Evolutionary conservation across 2,329 filamentous ascomycete genomes (phyloP).

Genomic region (Arthrocladium fulminans): DNA sequence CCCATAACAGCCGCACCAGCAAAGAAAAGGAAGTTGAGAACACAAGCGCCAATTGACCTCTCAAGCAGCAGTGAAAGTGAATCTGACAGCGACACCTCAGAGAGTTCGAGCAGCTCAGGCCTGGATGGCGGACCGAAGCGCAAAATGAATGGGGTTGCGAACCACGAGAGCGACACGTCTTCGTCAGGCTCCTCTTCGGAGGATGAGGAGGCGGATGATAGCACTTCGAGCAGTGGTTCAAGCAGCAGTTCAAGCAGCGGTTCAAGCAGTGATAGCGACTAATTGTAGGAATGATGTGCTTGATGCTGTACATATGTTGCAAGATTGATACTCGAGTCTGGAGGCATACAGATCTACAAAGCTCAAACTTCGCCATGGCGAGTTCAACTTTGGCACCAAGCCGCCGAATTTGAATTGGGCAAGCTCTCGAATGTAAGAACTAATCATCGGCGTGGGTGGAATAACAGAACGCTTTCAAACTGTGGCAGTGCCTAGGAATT

Average conservation of each 20-base stretch:
- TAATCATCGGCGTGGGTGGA: too few relatives aligned
- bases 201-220: constrained; percentile 9
- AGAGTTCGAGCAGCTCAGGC: constrained; percentile 4
- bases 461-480: too few relatives aligned
- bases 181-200: constrained; percentile 17
- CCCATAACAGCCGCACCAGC: neutral
- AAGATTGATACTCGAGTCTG: neutral
- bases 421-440: too few relatives aligned
- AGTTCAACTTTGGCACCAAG: too few relatives aligned
- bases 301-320: neutral
- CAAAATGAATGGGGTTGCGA: constrained; percentile 5
- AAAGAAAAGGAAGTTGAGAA: constrained; percentile 35
- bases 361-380: too few relatives aligned
- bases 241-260: constrained; percentile 9
- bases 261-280: neutral
- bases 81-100: constrained; percentile 21
- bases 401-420: too few relatives aligned
- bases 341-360: too few relatives aligned
- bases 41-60: constrained; percentile 21
- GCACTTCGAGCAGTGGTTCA: constrained; percentile 33
- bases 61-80: constrained; percentile 35
- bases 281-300: neutral
- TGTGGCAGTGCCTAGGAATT: too few relatives aligned
- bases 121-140: neutral
- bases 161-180: constrained; percentile 1